These are phyloP conservation scores for Astrocystis sublimbata DNA, from an alignment of 495 filamentous ascomycete species.

Conservation along the genomic window DNA sequence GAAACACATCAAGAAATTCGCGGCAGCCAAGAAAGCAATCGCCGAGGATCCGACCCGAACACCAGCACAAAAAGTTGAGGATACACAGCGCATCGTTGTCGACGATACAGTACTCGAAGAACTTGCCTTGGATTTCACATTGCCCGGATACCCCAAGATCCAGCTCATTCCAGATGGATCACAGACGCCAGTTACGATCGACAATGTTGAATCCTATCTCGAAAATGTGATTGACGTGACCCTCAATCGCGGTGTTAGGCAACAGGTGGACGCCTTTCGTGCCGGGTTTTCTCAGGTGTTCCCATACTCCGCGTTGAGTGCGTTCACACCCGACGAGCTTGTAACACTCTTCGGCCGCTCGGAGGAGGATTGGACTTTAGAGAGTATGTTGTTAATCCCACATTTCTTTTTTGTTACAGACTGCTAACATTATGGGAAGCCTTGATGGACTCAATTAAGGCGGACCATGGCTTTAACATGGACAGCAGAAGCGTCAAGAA, in stretches of 20 bases:
- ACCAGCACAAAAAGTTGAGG: conserved; percentile 66
- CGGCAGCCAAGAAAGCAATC: conserved; percentile 75
- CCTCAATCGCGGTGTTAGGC: conserved; percentile 79
- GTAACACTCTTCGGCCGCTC: conserved; percentile 93
- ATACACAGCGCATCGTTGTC: conserved; percentile 65
- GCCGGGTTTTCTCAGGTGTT: conserved; percentile 94
- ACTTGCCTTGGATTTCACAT: conserved; percentile 86
- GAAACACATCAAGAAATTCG: conserved; percentile 86
- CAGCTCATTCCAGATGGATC: conserved; percentile 77
- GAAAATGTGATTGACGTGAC: conserved; percentile 92
- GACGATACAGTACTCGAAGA: conserved; percentile 81
- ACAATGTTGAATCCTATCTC: conserved; percentile 86
- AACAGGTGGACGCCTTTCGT: conserved; percentile 90
- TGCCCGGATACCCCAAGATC: conserved; percentile 89
- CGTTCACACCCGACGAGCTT: conserved; percentile 96
- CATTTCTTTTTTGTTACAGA: too few relatives aligned
- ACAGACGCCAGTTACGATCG: conserved; percentile 74
- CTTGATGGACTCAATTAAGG: conserved; percentile 97
- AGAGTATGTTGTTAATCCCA: conserved; percentile 65
- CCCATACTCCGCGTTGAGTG: conserved; percentile 85
- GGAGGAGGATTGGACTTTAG: conserved; percentile 96
- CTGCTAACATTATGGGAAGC: conserved; percentile 53
- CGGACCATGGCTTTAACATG: conserved; percentile 99
- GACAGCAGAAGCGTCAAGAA: conserved; percentile 97
- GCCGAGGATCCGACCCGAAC: conserved; percentile 66